Conservation (phyloP, 306 rosid genomes). For the Oxytropis ochrocephala region DNA sequence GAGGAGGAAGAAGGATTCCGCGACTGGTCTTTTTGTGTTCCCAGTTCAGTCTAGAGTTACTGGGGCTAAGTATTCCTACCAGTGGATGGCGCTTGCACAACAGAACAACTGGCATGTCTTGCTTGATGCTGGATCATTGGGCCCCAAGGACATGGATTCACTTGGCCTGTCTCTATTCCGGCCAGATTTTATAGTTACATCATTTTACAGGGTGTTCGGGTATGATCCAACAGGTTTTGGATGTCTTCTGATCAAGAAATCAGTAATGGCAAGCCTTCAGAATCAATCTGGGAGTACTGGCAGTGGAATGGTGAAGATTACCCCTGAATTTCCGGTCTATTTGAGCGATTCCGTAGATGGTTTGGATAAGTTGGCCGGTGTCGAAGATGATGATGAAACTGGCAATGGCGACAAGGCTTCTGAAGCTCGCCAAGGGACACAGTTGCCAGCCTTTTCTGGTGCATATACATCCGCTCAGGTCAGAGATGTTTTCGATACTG, state of each 20-base stretch:
- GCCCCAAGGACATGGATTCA: constrained; percentile 99
- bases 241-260: constrained; percentile 87
- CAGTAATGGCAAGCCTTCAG: constrained; percentile 83
- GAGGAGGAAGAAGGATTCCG: constrained; percentile 88
- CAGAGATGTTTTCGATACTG: constrained; percentile 87
- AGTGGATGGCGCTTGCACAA: constrained; percentile 97
- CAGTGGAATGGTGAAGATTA: constrained; percentile 91
- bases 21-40: constrained; percentile 85
- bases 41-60: constrained; percentile 98
- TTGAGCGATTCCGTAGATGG: constrained; percentile 84
- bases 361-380: constrained; percentile 64
- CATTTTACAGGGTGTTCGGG: constrained; percentile 97
- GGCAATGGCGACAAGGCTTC: constrained; percentile 45
- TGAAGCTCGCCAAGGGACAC: constrained; percentile 59
- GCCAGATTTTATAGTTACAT: constrained; percentile 91
- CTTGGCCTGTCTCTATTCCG: constrained; percentile 91
- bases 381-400: constrained; percentile 53
- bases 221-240: constrained; percentile 97
- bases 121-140: constrained; percentile 95
- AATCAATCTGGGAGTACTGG: constrained; percentile 85
- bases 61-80: constrained; percentile 92
- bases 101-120: constrained; percentile 98
- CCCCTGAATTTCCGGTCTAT: constrained; percentile 86
- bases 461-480: constrained; percentile 91
- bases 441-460: constrained; percentile 93